A percentile compares a stretch with the other conserved stretches of the same genome.
Evolutionary conservation across 108 stramenopile genomes (phyloP).

Genomic region (Cyclotella choctawhatcheeana): DNA sequence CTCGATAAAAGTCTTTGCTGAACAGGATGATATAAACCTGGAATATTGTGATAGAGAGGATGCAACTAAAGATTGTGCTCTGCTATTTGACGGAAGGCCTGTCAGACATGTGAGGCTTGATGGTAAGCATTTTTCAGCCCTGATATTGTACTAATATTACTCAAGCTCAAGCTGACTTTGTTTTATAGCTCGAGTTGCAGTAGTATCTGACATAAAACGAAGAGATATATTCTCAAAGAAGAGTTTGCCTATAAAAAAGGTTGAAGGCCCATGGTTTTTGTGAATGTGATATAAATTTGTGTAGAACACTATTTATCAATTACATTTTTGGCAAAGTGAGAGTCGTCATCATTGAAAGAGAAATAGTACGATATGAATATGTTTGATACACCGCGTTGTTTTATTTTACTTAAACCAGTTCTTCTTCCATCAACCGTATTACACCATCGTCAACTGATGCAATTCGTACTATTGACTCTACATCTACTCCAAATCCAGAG

Average conservation of each 20-base stretch:
- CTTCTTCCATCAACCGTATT: slow-evolving; percentile 80
- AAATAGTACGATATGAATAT: no score
- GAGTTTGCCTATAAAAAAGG: slow-evolving; percentile 61
- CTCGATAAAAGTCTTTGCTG: slow-evolving; percentile 82
- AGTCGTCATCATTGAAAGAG: no score
- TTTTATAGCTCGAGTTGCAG: slow-evolving; percentile 68
- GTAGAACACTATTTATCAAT: no score
- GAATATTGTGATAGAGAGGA: slow-evolving; percentile 87
- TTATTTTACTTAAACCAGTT: no score
- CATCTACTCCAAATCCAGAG: slow-evolving; percentile 78
- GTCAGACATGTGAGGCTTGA: slow-evolving; percentile 88
- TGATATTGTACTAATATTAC: no score
- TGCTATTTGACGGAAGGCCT: slow-evolving; percentile 78
- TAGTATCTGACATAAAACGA: slow-evolving; percentile 68
- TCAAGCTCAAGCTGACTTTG: no score
- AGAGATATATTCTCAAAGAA: slow-evolving; percentile 59
- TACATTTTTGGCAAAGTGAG: no score
- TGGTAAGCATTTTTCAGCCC: no score
- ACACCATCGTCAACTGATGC: slow-evolving; percentile 76
- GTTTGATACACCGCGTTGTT: no score
- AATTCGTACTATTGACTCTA: slow-evolving; percentile 73
- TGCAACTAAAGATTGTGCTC: slow-evolving; percentile 73
- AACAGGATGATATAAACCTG: slow-evolving; percentile 76
- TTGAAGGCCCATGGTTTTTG: slow-evolving; percentile 86
- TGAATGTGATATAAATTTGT: no score